A percentile compares a stretch with the other conserved stretches of the same genome.
Evolutionary conservation across 306 rosid species (phyloP).

Genomic region (Citrullus colocynthis): DNA sequence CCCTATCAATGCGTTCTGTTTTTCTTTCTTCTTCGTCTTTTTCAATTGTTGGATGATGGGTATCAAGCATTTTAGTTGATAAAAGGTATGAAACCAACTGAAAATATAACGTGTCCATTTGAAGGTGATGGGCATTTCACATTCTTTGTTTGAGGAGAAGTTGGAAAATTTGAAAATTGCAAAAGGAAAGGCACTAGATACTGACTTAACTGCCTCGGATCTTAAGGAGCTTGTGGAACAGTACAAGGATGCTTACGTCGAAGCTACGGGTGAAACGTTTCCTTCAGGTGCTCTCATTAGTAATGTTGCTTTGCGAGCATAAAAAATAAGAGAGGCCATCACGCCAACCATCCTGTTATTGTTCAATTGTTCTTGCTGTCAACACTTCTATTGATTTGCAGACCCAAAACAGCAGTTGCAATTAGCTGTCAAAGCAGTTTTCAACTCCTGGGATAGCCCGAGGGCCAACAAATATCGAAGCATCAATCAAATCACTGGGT

Average conservation of each 20-base stretch:
- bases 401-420: conserved; percentile 85
- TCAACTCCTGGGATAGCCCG: conserved; percentile 95
- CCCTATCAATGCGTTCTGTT: neutral
- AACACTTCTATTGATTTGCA: conserved; percentile 19
- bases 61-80: neutral
- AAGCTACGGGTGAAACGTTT: conserved; percentile 53
- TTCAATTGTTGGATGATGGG: neutral
- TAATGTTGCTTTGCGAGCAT: neutral
- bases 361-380: neutral
- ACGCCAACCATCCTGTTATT: neutral
- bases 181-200: conserved; percentile 54
- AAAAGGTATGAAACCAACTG: conserved; percentile 6
- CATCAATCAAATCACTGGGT: conserved; percentile 80
- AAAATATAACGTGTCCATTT: conserved; percentile 12
- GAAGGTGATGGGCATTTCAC: conserved; percentile 84
- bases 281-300: conserved; percentile 61
- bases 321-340: neutral
- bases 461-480: conserved; percentile 80
- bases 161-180: conserved; percentile 44
- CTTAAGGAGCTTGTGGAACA: conserved; percentile 77
- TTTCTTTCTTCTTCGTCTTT: neutral
- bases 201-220: conserved; percentile 53
- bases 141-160: conserved; percentile 75
- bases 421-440: conserved; percentile 78
- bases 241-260: conserved; percentile 61